Evolutionary conservation across 805 yeast species (phyloP).

Genomic region (Schwanniomyces pseudopolymorphus): DNA sequence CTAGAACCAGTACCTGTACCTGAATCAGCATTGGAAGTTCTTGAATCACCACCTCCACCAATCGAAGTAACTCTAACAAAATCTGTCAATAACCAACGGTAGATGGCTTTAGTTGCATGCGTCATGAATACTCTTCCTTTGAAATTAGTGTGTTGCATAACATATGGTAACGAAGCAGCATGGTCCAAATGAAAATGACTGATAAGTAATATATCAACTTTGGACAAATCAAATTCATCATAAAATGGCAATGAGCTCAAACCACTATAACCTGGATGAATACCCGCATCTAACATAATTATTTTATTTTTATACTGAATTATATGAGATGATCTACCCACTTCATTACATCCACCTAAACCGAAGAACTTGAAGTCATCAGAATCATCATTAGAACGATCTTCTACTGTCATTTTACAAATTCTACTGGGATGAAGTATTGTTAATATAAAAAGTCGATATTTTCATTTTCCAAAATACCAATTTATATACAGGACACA

Average conservation of each 20-base stretch:
- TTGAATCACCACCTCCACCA: constrained; percentile 46
- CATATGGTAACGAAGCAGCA: constrained; percentile 96
- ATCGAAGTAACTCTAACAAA: constrained; percentile 85
- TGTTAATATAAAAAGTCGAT: neutral
- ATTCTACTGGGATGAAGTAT: neutral
- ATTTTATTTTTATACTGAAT: constrained; percentile 91
- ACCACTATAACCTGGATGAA: constrained; percentile 94
- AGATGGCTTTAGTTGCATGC: constrained; percentile 97
- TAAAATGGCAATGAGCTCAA: constrained; percentile 89
- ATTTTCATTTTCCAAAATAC: neutral
- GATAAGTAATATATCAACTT: constrained; percentile 80
- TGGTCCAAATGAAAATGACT: constrained; percentile 97
- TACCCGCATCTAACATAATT: constrained; percentile 96
- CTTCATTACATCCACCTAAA: constrained; percentile 98
- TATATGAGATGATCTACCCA: constrained; percentile 94
- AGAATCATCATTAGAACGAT: constrained; percentile 24
- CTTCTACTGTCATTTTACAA: constrained; percentile 11
- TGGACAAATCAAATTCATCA: constrained; percentile 89
- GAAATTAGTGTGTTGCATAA: constrained; percentile 94
- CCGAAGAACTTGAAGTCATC: constrained; percentile 69
- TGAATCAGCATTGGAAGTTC: constrained; percentile 12
- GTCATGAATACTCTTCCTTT: constrained; percentile 98
- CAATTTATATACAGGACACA: neutral
- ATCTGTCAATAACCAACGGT: constrained; percentile 92
- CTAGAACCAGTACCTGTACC: constrained; percentile 25